phyloP scores from a whole-genome alignment of 1,284 basidiomycete species.

The Tylopilus sp. region DNA sequence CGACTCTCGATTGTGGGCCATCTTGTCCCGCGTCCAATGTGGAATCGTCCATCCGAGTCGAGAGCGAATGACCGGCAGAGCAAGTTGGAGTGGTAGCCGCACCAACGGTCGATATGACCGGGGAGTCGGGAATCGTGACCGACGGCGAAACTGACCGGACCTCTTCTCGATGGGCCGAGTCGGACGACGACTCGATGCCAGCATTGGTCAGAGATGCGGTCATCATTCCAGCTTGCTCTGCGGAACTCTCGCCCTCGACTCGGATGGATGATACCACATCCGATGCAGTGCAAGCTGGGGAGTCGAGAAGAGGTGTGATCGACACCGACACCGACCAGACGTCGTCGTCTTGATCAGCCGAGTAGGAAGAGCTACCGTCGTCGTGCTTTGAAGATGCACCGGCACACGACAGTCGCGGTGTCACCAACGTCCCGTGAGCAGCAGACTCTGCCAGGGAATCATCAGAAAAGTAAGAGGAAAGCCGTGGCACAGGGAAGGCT shows the following conservation, averaged over 20 bases:
- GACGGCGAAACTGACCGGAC: too few species aligned
- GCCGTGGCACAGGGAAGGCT: slow-evolving; percentile 3
- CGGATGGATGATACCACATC: not conserved
- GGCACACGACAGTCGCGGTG: not conserved
- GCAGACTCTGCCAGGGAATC: slow-evolving; percentile 7
- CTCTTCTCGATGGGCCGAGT: too few species aligned
- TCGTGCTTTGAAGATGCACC: not conserved
- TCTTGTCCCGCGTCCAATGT: not conserved
- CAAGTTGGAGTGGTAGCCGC: not conserved
- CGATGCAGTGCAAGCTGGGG: not conserved
- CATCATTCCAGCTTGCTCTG: not conserved
- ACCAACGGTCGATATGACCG: not conserved
- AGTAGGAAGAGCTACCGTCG: not conserved
- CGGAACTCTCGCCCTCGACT: not conserved
- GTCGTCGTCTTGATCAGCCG: slow-evolving; percentile 4
- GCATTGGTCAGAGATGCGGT: too few species aligned
- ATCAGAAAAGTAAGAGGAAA: slow-evolving; percentile 15
- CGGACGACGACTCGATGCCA: too few species aligned
- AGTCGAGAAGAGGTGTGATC: not conserved
- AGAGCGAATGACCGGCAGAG: not conserved
- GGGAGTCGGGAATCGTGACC: too few species aligned
- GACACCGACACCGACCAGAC: not conserved
- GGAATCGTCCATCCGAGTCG: not conserved
- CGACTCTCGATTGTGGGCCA: not conserved
- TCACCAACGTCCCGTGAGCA: not conserved